Evolutionary conservation across 306 rosid genomes (phyloP).

Genomic region (Citrullus amarus): DNA sequence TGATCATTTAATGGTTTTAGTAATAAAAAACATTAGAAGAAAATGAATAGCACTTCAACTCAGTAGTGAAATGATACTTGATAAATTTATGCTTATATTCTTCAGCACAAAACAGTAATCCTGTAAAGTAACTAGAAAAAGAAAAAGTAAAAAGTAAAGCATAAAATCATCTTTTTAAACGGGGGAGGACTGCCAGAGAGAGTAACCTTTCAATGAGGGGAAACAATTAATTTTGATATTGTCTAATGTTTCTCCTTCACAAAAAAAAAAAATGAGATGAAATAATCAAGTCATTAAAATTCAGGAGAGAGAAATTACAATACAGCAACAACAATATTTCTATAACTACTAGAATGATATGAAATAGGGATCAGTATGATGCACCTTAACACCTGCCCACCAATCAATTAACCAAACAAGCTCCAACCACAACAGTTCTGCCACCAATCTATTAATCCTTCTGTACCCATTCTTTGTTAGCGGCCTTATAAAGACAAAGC

Average conservation of each 20-base stretch:
- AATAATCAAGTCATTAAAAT: not conserved
- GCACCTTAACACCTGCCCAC: slow-evolving; percentile 17
- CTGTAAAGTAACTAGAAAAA: not conserved
- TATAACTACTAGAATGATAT: not conserved
- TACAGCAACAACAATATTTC: not conserved
- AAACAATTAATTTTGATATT: not conserved
- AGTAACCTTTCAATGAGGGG: not conserved
- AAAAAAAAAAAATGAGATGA: not conserved
- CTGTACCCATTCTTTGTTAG: slow-evolving; percentile 7
- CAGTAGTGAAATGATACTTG: not conserved
- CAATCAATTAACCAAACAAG: slow-evolving; percentile 17
- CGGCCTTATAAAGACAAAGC: slow-evolving; percentile 12
- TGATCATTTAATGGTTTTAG: not conserved
- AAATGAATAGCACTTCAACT: not conserved
- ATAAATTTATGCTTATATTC: not conserved
- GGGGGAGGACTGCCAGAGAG: not conserved
- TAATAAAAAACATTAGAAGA: not conserved
- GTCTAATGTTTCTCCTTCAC: not conserved
- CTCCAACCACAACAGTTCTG: slow-evolving; percentile 15
- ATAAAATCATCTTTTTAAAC: not conserved
- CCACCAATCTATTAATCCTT: slow-evolving; percentile 14
- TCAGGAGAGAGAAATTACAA: not conserved
- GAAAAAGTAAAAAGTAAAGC: not conserved
- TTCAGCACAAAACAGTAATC: not conserved
- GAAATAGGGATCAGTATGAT: not conserved